These are phyloP conservation scores for Babesia bovis DNA, from an alignment of 169 alveolate species.

Conservation along the genomic window DNA sequence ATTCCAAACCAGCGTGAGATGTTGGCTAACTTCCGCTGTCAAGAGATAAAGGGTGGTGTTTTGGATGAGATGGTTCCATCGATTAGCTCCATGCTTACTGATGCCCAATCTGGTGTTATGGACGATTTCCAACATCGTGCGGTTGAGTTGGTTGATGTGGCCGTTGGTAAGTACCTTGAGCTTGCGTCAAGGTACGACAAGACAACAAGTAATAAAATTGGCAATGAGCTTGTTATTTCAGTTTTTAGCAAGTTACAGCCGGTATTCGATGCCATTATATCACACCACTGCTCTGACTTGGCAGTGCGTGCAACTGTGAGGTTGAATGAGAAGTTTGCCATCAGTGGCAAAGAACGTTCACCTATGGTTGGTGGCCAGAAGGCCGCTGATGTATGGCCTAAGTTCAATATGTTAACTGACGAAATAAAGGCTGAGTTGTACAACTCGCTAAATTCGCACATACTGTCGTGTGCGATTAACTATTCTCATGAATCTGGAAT, in stretches of 20 bases:
- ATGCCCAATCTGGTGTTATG: slow-evolving; percentile 25
- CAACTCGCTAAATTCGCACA: not conserved
- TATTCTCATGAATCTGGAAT: slow-evolving; percentile 12
- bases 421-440: slow-evolving; percentile 23
- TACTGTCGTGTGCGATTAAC: slow-evolving; percentile 1
- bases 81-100: slow-evolving; percentile 41
- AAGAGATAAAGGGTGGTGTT: slow-evolving; percentile 77
- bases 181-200: slow-evolving; percentile 74
- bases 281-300: slow-evolving; percentile 49
- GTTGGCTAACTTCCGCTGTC: slow-evolving; percentile 83
- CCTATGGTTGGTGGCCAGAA: slow-evolving; percentile 46
- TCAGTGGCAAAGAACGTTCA: slow-evolving; percentile 52
- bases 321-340: slow-evolving; percentile 61
- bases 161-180: slow-evolving; percentile 62
- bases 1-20: slow-evolving; percentile 85
- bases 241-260: slow-evolving; percentile 65
- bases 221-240: slow-evolving; percentile 8
- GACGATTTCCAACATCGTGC: slow-evolving; percentile 63
- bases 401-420: slow-evolving; percentile 31
- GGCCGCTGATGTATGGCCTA: slow-evolving; percentile 57
- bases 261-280: slow-evolving; percentile 65
- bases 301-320: slow-evolving; percentile 54
- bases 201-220: slow-evolving; percentile 14
- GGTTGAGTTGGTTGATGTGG: slow-evolving; percentile 43
- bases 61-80: slow-evolving; percentile 36